A percentile compares a stretch with the other conserved stretches of the same genome.
phyloP scores from a whole-genome alignment of 192 early-diverging fungal species.

The Coemansia sp. region DNA sequence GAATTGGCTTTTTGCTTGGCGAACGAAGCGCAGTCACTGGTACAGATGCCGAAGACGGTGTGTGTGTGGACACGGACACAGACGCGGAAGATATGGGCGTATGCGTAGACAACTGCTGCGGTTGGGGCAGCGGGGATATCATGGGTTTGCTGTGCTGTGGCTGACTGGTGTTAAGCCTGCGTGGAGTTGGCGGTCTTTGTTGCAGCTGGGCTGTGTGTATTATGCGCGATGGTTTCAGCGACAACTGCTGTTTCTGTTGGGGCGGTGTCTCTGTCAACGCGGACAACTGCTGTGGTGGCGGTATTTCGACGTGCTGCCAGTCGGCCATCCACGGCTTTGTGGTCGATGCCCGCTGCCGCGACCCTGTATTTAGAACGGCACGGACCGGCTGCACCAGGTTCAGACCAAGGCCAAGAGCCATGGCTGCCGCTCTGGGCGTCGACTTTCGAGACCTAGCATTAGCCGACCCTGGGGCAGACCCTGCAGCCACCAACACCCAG shows the following conservation, averaged over 20 bases:
- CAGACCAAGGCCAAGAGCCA: conserved; percentile 9
- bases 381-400: conserved; percentile 1
- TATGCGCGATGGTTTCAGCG: background rate
- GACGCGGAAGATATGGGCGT: background rate
- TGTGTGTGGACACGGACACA: background rate
- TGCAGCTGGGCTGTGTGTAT: conserved; percentile 4
- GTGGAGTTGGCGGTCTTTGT: conserved; percentile 3
- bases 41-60: background rate
- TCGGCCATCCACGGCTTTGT: conserved; percentile 9
- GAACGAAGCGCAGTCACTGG: background rate
- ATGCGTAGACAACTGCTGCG: background rate
- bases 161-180: background rate
- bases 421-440: conserved; percentile 5
- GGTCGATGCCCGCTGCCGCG: background rate
- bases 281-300: background rate
- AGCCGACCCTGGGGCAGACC: background rate
- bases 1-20: conserved; percentile 25
- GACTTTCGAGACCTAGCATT: conserved; percentile 2
- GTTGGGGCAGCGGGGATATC: background rate
- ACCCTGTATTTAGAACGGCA: conserved; percentile 1
- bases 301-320: conserved; percentile 15
- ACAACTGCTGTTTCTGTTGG: conserved; percentile 4
- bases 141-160: background rate
- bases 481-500: conserved; percentile 11
- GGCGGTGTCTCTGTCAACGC: background rate